phyloP scores from a whole-genome alignment of 495 filamentous ascomycete genomes.

The Jackrogersella multiformis region DNA sequence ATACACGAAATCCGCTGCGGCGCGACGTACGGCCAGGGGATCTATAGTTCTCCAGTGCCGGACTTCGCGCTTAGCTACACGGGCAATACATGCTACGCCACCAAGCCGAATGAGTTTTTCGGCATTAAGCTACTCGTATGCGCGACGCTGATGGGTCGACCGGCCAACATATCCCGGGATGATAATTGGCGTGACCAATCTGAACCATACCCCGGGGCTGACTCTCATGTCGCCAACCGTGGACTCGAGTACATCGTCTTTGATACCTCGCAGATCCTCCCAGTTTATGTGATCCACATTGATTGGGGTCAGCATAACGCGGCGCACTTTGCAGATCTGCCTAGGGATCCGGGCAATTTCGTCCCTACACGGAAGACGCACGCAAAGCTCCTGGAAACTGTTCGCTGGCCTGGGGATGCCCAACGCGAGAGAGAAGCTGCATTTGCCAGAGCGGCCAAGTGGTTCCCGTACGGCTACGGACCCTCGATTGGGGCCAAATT shows the following conservation, averaged over 20 bases:
- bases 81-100: constrained; percentile 18
- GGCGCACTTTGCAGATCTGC: constrained; percentile 26
- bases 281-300: constrained; percentile 55
- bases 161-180: constrained; percentile 31
- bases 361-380: constrained; percentile 24
- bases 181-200: constrained; percentile 37
- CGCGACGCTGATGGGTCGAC: constrained; percentile 51
- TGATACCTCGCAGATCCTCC: constrained; percentile 51
- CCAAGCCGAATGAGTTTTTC: constrained; percentile 40
- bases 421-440: constrained; percentile 43
- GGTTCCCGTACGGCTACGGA: constrained; percentile 55
- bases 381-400: constrained; percentile 13
- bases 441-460: constrained; percentile 51
- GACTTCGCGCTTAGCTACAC: constrained; percentile 49
- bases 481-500: constrained; percentile 48
- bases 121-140: constrained; percentile 53
- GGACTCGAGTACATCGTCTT: constrained; percentile 55
- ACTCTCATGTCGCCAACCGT: constrained; percentile 48
- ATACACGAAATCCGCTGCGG: constrained; percentile 45
- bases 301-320: constrained; percentile 44
- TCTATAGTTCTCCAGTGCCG: constrained; percentile 49
- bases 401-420: constrained; percentile 41
- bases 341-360: constrained; percentile 11
- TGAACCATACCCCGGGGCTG: constrained; percentile 35
- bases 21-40: constrained; percentile 50